Conservation (phyloP, 306 rosid genomes). For the Cicer pinnatifidum region DNA sequence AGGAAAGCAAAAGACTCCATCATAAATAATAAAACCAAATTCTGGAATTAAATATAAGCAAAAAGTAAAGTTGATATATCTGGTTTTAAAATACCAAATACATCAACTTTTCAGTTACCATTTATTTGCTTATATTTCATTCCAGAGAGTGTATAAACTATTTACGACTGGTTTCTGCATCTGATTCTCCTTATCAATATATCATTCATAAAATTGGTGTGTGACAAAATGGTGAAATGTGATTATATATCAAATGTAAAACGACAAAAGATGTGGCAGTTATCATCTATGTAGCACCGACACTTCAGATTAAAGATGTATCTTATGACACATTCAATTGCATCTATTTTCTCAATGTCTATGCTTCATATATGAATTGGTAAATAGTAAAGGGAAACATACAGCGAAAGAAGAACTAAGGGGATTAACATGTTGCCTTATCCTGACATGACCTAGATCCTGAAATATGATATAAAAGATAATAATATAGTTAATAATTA, state of each 20-base stretch:
- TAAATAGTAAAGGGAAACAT: conserved; percentile 41
- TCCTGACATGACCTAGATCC: conserved; percentile 82
- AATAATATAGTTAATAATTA: neutral
- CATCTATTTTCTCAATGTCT: no score
- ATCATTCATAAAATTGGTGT: conserved; percentile 4
- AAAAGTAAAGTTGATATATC: no score
- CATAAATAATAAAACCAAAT: neutral
- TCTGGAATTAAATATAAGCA: no score
- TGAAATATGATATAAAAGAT: conserved; percentile 45
- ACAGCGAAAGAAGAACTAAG: conserved; percentile 77
- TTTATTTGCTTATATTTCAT: no score
- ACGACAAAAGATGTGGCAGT: neutral
- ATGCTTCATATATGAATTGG: neutral
- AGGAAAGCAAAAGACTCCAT: conserved; percentile 13
- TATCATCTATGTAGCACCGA: neutral
- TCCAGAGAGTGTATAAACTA: no score
- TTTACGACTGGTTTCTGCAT: neutral
- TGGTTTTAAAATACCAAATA: no score
- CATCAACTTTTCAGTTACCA: no score
- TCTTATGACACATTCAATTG: no score
- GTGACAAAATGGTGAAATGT: neutral
- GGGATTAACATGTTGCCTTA: conserved; percentile 96
- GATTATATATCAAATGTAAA: neutral
- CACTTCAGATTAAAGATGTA: no score
- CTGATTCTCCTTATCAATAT: neutral